Evolutionary conservation across 2,329 filamentous ascomycete genomes (phyloP).

Genomic region (Aspergillus hiratsukae): DNA sequence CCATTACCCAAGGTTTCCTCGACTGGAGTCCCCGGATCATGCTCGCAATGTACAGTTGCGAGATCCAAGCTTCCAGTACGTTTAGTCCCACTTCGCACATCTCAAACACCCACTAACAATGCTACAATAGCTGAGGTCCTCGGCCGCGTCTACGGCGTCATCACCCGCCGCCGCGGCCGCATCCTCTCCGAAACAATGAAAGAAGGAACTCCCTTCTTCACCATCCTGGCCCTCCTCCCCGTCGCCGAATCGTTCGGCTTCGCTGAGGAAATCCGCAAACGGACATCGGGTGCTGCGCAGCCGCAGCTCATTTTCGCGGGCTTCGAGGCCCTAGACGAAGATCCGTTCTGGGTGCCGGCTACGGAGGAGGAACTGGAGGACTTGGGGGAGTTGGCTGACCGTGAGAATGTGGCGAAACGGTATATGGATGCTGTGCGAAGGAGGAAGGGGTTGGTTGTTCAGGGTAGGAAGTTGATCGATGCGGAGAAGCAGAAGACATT

Average conservation of each 20-base stretch:
- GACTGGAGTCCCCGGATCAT: slow-evolving; percentile 96
- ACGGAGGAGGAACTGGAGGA: slow-evolving; percentile 97
- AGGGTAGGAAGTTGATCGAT: slow-evolving; percentile 69
- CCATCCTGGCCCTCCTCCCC: slow-evolving; percentile 79
- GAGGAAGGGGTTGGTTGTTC: slow-evolving; percentile 83
- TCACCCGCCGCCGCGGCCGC: slow-evolving; percentile 85
- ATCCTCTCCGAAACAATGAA: slow-evolving; percentile 90
- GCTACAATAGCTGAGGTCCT: slow-evolving; percentile 70
- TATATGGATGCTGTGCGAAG: slow-evolving; percentile 88
- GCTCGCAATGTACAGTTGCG: slow-evolving; percentile 95
- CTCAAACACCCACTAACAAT: slow-evolving; percentile 2
- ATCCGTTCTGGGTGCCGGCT: slow-evolving; percentile 96
- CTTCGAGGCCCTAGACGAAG: slow-evolving; percentile 88
- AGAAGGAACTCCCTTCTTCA: slow-evolving; percentile 94
- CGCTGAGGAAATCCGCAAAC: slow-evolving; percentile 91
- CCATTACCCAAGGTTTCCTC: slow-evolving; percentile 80
- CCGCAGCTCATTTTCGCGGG: slow-evolving; percentile 92
- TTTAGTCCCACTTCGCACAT: slow-evolving; percentile 7
- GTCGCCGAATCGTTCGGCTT: slow-evolving; percentile 97
- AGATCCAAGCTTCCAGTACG: slow-evolving; percentile 89
- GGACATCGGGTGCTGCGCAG: slow-evolving; percentile 82
- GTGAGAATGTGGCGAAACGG: slow-evolving; percentile 90
- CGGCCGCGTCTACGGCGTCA: slow-evolving; percentile 91
- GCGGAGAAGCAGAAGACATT: slow-evolving; percentile 86
- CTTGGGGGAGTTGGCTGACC: slow-evolving; percentile 85